Evolutionary conservation across 768 basidiomycete genomes (phyloP).

Genomic region (Naganishia vaughanmartiniae): DNA sequence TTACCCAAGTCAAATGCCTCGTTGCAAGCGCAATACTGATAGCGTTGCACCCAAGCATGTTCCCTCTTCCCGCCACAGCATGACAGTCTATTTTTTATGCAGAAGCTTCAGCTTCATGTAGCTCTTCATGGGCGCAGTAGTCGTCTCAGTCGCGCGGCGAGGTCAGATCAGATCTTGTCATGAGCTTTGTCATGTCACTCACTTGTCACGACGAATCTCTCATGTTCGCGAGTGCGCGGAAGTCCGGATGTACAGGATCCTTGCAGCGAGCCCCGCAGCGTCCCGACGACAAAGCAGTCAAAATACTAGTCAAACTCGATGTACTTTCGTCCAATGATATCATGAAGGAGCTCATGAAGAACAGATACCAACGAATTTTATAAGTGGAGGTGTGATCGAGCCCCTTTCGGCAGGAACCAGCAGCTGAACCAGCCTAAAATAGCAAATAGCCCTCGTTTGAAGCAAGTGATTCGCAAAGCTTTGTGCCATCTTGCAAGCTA

Average conservation of each 20-base stretch:
- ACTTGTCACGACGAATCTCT: too few relatives aligned
- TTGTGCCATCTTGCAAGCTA: background rate
- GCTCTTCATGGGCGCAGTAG: too few relatives aligned
- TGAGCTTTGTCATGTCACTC: too few relatives aligned
- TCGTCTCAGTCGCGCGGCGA: too few relatives aligned
- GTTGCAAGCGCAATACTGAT: too few relatives aligned
- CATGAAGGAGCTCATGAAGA: background rate
- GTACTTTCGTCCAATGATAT: slow-evolving; percentile 10
- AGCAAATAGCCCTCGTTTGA: background rate
- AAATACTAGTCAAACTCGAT: background rate
- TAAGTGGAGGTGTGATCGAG: background rate
- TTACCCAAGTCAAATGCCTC: too few relatives aligned
- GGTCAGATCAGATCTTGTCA: too few relatives aligned
- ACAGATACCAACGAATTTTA: slow-evolving; percentile 1
- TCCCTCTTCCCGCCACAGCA: too few relatives aligned
- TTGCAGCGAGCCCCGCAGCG: background rate
- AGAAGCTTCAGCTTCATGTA: too few relatives aligned
- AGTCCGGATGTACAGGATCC: background rate
- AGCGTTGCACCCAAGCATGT: too few relatives aligned
- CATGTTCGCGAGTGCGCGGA: background rate
- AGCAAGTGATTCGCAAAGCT: background rate
- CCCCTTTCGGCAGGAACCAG: slow-evolving; percentile 1
- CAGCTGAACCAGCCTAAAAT: background rate
- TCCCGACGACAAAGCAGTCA: too few relatives aligned
- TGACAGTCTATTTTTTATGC: too few relatives aligned